Percentiles rank a stretch among this genome's conserved stretches.
Conservation (phyloP, 345 rosid genomes). For the Corymbia maculata region DNA sequence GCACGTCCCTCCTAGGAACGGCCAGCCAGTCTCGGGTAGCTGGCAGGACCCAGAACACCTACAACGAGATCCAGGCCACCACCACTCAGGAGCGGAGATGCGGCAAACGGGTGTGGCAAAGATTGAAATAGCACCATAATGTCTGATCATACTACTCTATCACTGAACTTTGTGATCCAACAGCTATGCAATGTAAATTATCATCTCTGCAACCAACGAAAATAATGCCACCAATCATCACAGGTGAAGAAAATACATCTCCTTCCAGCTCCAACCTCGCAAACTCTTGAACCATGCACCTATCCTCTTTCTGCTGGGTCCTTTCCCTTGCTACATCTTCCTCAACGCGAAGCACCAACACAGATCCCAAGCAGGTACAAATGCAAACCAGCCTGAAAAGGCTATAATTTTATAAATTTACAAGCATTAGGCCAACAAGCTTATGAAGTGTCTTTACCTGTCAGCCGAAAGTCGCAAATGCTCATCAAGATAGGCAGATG, state of each 20-base stretch:
- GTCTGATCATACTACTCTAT: background rate
- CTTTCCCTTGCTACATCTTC: conserved; percentile 4
- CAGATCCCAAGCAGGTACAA: conserved; percentile 58
- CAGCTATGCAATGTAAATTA: conserved; percentile 54
- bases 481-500: conserved; percentile 87
- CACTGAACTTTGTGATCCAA: conserved; percentile 10
- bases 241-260: conserved; percentile 85
- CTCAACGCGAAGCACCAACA: conserved; percentile 42
- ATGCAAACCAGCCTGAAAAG: conserved; percentile 66
- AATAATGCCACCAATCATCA: conserved; percentile 82
- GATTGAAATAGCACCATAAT: background rate
- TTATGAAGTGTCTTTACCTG: conserved; percentile 30
- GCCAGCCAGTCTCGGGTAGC: background rate
- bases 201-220: conserved; percentile 92
- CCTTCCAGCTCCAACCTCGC: conserved; percentile 45
- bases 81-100: background rate
- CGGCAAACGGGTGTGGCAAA: background rate
- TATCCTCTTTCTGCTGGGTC: conserved; percentile 3
- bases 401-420: background rate
- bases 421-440: background rate
- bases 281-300: conserved; percentile 37
- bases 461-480: conserved; percentile 45
- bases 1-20: background rate
- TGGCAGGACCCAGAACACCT: background rate
- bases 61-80: background rate